A percentile compares a stretch with the other conserved stretches of the same genome.
These are phyloP conservation scores for Phytophthora constricta DNA, from an alignment of 352 stramenopile species.

Conservation along the genomic window DNA sequence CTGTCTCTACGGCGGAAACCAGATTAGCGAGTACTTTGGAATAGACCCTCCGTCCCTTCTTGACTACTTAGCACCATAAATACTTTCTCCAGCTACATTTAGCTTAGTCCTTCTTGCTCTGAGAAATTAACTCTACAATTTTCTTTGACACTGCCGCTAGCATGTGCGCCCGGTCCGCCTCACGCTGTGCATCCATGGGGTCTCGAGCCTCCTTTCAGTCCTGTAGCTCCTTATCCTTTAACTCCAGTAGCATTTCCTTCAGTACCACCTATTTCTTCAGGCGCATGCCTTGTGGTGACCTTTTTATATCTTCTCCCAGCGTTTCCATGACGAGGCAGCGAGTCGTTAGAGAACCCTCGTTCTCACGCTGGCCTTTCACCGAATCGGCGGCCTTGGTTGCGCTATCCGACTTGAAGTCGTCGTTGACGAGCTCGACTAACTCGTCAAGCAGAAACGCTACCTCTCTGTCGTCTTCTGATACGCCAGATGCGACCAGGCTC, in stretches of 20 bases:
- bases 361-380: not conserved
- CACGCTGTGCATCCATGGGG: not conserved
- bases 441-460: slow-evolving; percentile 1
- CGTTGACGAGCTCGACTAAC: slow-evolving; percentile 13
- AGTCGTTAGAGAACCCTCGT: not conserved
- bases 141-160: slow-evolving; percentile 1
- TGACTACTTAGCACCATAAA: not conserved
- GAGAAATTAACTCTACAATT: slow-evolving; percentile 7
- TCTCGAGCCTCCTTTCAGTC: slow-evolving; percentile 11
- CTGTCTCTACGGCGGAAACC: not conserved
- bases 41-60: not conserved
- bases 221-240: slow-evolving; percentile 4
- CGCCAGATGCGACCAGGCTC: not conserved
- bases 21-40: not conserved
- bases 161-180: slow-evolving; percentile 7
- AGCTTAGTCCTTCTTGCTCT: slow-evolving; percentile 14
- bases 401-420: not conserved
- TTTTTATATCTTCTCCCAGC: slow-evolving; percentile 2
- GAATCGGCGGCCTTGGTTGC: not conserved
- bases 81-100: slow-evolving; percentile 3
- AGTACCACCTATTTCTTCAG: not conserved
- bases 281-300: not conserved
- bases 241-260: slow-evolving; percentile 9
- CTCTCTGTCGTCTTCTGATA: slow-evolving; percentile 1
- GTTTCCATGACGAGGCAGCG: slow-evolving; percentile 4